Percentiles rank a stretch among this genome's conserved stretches.
phyloP scores from a whole-genome alignment of 2,329 filamentous ascomycete species.

The Arthrinium puccinioides region DNA sequence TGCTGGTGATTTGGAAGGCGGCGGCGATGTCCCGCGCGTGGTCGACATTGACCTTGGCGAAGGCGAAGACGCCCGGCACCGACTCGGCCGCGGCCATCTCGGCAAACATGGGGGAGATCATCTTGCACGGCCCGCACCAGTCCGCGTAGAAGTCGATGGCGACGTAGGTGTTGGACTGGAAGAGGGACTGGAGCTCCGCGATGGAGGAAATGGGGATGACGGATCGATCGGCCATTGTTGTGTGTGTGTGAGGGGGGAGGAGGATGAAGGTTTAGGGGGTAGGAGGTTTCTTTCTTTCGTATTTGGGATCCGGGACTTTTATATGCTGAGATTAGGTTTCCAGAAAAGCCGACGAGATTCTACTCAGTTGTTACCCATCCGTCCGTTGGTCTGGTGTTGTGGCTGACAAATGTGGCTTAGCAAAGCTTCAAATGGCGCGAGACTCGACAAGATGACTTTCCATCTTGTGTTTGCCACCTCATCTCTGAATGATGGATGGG shows the following conservation, averaged over 20 bases:
- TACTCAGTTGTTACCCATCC: too few species aligned
- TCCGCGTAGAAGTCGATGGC: constrained; percentile 47
- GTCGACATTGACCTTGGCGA: constrained; percentile 69
- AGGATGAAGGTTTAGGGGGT: too few species aligned
- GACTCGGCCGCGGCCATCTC: constrained; percentile 40
- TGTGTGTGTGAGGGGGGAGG: background rate
- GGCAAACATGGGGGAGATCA: constrained; percentile 57
- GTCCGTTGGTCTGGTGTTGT: too few species aligned
- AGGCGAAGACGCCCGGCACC: constrained; percentile 45
- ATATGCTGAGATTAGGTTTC: too few species aligned
- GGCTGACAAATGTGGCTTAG: too few species aligned
- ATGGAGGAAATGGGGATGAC: background rate
- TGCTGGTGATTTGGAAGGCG: constrained; percentile 59
- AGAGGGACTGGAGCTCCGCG: constrained; percentile 21
- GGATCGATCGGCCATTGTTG: background rate
- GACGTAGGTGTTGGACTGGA: constrained; percentile 50
- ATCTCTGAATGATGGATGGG: too few species aligned
- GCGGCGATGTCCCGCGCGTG: constrained; percentile 56
- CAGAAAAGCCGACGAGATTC: too few species aligned
- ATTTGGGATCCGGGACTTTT: too few species aligned
- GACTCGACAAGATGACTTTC: too few species aligned
- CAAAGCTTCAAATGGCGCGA: too few species aligned
- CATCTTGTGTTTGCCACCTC: too few species aligned
- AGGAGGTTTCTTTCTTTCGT: too few species aligned
- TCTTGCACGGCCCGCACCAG: constrained; percentile 71